Conservation (phyloP, 768 basidiomycete species). For the Amyloporia xantha region DNA sequence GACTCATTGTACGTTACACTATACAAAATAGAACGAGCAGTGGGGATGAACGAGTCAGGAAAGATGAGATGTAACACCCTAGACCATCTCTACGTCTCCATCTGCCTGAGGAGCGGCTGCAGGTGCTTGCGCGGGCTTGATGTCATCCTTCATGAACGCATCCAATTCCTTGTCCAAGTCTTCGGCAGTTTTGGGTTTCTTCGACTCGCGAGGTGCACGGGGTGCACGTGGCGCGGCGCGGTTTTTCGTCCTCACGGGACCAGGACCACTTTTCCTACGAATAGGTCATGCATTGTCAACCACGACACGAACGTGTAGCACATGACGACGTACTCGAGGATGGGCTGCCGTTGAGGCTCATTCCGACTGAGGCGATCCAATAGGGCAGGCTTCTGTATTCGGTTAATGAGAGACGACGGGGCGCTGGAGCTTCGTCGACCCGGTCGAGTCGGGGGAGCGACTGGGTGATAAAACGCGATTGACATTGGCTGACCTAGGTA, state of each 20-base stretch:
- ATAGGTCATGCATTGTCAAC: not conserved
- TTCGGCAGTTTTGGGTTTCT: constrained; percentile 65
- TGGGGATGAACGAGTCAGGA: not conserved
- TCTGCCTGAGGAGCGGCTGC: constrained; percentile 12
- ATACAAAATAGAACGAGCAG: not conserved
- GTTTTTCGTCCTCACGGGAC: constrained; percentile 31
- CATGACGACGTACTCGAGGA: not conserved
- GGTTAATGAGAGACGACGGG: constrained; percentile 60
- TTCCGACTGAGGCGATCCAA: constrained; percentile 55
- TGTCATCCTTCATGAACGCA: constrained; percentile 67
- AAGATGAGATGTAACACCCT: not conserved
- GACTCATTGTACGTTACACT: not conserved
- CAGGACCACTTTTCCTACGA: constrained; percentile 20
- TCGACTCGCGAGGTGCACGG: constrained; percentile 20
- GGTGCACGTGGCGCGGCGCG: too few species aligned
- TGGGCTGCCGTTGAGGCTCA: constrained; percentile 14
- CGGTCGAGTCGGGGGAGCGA: constrained; percentile 31
- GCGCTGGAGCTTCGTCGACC: constrained; percentile 37
- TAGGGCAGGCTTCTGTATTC: constrained; percentile 71
- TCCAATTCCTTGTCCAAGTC: constrained; percentile 89
- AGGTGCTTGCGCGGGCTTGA: constrained; percentile 25
- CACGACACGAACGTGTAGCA: too few species aligned
- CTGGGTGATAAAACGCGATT: constrained; percentile 49
- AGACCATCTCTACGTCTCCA: constrained; percentile 18
- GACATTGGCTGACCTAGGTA: constrained; percentile 71